phyloP scores from a whole-genome alignment of 148 eudicot genomes.

The Cornus florida region DNA sequence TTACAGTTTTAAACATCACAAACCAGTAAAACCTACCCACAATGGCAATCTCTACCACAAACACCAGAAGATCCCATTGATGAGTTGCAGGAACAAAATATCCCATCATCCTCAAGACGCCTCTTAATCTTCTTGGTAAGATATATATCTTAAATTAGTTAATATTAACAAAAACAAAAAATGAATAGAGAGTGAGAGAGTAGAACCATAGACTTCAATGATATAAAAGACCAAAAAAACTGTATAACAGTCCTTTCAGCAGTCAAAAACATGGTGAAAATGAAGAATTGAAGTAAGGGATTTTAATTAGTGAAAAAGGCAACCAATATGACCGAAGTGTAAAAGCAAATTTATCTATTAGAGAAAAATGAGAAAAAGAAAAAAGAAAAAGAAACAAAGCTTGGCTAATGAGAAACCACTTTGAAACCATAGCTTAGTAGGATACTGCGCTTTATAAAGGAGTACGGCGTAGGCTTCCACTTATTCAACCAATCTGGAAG shows the following conservation, averaged over 20 bases:
- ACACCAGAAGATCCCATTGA: conserved; percentile 59
- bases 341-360: not conserved
- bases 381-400: not conserved
- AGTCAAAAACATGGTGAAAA: conserved; percentile 6
- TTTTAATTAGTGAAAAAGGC: not conserved
- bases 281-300: not conserved
- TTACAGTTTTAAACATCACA: not conserved
- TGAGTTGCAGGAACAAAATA: conserved; percentile 86
- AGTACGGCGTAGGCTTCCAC: conserved; percentile 56
- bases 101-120: conserved; percentile 93
- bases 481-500: conserved; percentile 83
- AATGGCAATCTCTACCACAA: conserved; percentile 94
- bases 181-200: not conserved
- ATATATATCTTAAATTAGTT: conserved; percentile 72
- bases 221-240: not conserved
- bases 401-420: not conserved
- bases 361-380: not conserved
- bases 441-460: conserved; percentile 88
- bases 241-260: not conserved
- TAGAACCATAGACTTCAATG: conserved; percentile 1
- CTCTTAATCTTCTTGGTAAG: conserved; percentile 76
- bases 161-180: conserved; percentile 28
- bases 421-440: conserved; percentile 19
- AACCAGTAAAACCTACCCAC: conserved; percentile 50
- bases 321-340: not conserved